Conservation (phyloP, 331 rosid genomes). For the Prunus yedoensis region DNA sequence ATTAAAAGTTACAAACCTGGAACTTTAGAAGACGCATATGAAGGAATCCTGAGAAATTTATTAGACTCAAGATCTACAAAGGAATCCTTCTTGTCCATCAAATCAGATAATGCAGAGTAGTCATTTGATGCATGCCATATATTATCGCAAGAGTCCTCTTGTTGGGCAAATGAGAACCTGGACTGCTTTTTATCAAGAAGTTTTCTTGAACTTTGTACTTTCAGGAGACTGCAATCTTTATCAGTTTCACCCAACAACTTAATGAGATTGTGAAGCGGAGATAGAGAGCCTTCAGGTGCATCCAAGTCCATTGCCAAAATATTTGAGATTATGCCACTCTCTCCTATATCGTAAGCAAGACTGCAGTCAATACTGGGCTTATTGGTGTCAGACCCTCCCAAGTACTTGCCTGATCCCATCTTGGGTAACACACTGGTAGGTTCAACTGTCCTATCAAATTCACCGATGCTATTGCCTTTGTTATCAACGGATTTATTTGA, state of each 20-base stretch:
- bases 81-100: background rate
- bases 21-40: conserved; percentile 9
- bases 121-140: background rate
- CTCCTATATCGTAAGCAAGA: conserved; percentile 59
- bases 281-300: conserved; percentile 57
- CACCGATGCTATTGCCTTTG: background rate
- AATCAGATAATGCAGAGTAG: background rate
- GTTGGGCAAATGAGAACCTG: conserved; percentile 87
- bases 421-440: conserved; percentile 8
- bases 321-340: conserved; percentile 84
- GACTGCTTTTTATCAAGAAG: conserved; percentile 68
- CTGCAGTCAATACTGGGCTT: conserved; percentile 33
- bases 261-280: conserved; percentile 63
- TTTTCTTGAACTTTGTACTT: conserved; percentile 60
- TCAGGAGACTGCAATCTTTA: conserved; percentile 36
- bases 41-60: background rate
- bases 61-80: background rate
- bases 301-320: conserved; percentile 75
- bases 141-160: conserved; percentile 51
- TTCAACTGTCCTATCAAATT: background rate
- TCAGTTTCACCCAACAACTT: conserved; percentile 59
- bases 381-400: conserved; percentile 6
- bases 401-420: conserved; percentile 11
- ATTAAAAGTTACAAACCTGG: conserved; percentile 4
- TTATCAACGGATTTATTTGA: background rate